Conservation (phyloP, 2,329 filamentous ascomycete species). For the Talaromyces sp. region DNA sequence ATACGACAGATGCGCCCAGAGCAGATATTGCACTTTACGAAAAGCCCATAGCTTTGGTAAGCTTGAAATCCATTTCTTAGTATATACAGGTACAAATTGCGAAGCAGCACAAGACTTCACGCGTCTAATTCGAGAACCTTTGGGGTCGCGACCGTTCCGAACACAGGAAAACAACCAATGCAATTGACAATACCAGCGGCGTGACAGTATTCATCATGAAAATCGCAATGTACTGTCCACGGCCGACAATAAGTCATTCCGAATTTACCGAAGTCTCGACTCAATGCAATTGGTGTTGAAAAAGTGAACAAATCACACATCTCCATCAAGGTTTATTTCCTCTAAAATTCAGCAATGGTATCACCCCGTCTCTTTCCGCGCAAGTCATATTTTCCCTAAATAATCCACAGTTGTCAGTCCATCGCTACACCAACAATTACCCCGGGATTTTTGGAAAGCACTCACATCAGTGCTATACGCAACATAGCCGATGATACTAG, state of each 20-base stretch:
- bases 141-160: background rate
- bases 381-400: conserved; percentile 78
- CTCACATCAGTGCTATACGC: conserved; percentile 84
- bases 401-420: conserved; percentile 19
- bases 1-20: background rate
- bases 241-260: background rate
- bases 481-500: conserved; percentile 65
- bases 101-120: background rate
- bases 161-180: conserved; percentile 12
- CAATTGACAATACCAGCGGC: background rate
- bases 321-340: background rate
- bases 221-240: background rate
- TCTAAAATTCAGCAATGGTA: conserved; percentile 71
- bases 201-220: background rate
- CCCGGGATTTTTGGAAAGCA: conserved; percentile 25
- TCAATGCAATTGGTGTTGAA: background rate
- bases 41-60: background rate
- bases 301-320: background rate
- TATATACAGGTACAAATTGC: conserved; percentile 12
- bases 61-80: background rate
- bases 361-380: conserved; percentile 87
- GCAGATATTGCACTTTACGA: background rate
- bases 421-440: background rate
- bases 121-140: background rate
- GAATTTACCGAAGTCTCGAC: background rate